These are phyloP conservation scores for Petrea volubilis DNA, from an alignment of 257 asterid genomes.

Conservation along the genomic window DNA sequence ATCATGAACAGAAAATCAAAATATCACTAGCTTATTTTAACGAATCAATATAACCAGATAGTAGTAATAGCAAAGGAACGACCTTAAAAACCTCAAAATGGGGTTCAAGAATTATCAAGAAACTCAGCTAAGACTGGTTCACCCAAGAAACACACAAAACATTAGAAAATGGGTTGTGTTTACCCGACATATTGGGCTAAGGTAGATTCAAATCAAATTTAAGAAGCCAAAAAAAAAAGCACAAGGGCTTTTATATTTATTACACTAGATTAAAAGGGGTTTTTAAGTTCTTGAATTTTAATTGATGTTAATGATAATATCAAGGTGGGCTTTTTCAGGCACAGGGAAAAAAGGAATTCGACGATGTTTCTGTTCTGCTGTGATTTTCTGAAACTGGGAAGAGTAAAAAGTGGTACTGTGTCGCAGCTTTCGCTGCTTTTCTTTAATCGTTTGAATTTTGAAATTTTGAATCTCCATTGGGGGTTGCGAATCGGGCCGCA, in stretches of 20 bases:
- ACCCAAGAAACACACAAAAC: not conserved
- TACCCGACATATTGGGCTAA: constrained; percentile 4
- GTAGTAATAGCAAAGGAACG: not conserved
- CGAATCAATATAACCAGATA: constrained; percentile 1
- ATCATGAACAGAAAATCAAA: constrained; percentile 35
- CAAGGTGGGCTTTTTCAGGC: constrained; percentile 4
- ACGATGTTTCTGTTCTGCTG: constrained; percentile 41
- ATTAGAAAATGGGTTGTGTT: not conserved
- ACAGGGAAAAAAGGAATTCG: constrained; percentile 1
- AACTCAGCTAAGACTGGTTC: not conserved
- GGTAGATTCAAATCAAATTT: constrained; percentile 18
- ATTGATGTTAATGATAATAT: not conserved
- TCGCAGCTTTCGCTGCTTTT: constrained; percentile 41
- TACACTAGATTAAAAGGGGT: not conserved
- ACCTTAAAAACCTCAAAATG: constrained; percentile 9
- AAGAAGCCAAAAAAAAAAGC: constrained; percentile 21
- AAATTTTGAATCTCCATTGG: constrained; percentile 38
- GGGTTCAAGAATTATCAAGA: not conserved
- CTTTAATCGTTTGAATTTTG: constrained; percentile 46
- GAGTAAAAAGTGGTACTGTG: constrained; percentile 50
- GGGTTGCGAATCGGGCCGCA: constrained; percentile 22
- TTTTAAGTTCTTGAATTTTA: constrained; percentile 2
- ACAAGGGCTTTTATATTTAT: not conserved
- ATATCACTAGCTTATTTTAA: not conserved
- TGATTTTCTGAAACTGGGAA: constrained; percentile 35